Conservation (phyloP, 345 rosid species). For the Citrus inodora region DNA sequence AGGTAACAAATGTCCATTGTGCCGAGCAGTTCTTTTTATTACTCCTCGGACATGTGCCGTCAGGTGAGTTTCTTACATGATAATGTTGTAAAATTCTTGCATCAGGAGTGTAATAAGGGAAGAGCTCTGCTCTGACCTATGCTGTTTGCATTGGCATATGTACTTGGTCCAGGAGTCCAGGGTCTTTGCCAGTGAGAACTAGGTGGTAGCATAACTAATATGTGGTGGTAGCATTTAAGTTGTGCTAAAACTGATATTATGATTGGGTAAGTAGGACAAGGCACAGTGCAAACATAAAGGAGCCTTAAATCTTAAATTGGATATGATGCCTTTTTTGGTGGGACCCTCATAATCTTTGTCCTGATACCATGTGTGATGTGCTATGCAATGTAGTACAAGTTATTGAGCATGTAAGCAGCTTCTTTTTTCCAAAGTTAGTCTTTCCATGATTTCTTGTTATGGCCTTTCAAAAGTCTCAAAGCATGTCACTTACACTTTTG, state of each 20-base stretch:
- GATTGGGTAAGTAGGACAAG: not conserved
- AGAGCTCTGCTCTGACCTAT: not conserved
- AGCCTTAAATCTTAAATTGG: not conserved
- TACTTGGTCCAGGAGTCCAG: conserved; percentile 8
- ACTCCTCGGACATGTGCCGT: conserved; percentile 82
- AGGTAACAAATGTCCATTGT: conserved; percentile 97
- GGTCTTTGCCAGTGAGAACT: conserved; percentile 2
- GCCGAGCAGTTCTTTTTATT: conserved; percentile 83
- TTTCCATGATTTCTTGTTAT: not conserved
- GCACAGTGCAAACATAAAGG: not conserved
- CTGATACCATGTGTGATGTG: not conserved
- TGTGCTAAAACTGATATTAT: not conserved
- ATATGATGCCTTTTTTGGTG: not conserved
- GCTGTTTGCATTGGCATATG: conserved; percentile 7
- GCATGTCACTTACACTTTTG: not conserved
- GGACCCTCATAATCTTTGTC: not conserved
- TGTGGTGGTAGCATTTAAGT: not conserved
- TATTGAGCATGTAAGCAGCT: not conserved
- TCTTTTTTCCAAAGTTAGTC: not conserved
- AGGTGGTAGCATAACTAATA: not conserved
- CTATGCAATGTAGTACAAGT: not conserved
- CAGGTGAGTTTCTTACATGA: conserved; percentile 45
- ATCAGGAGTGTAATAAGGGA: not conserved
- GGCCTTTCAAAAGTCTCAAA: not conserved
- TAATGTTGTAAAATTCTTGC: not conserved